phyloP scores from a whole-genome alignment of 192 early-diverging fungal genomes.

The Coemansia furcata region DNA sequence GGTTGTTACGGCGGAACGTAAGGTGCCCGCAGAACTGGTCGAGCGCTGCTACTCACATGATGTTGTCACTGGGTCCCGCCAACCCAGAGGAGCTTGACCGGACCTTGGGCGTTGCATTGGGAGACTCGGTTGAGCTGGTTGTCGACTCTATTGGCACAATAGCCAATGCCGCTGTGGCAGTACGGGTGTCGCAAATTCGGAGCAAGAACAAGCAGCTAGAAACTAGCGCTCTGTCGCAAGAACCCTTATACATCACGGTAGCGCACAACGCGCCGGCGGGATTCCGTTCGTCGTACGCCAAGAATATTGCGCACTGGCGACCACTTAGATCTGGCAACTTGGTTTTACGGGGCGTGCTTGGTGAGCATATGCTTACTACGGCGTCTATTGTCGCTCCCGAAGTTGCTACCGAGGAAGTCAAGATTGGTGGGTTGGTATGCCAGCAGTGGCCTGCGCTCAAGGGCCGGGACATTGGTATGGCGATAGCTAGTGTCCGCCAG shows the following conservation, averaged over 20 bases:
- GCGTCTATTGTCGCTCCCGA: conserved; percentile 22
- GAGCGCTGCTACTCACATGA: conserved; percentile 28
- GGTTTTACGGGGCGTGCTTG: conserved; percentile 30
- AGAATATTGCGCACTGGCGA: conserved; percentile 26
- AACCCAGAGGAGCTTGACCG: conserved; percentile 9
- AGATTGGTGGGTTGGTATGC: conserved; percentile 41
- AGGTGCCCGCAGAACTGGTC: conserved; percentile 31
- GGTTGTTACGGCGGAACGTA: conserved; percentile 19
- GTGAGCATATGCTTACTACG: conserved; percentile 27
- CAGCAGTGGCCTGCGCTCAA: conserved; percentile 37
- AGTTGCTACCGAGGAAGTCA: conserved; percentile 24
- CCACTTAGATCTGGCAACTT: conserved; percentile 22
- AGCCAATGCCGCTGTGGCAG: conserved; percentile 21
- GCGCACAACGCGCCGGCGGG: conserved; percentile 36
- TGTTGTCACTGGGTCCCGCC: conserved; percentile 8
- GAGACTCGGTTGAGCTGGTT: conserved; percentile 33
- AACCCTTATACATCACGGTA: conserved; percentile 32
- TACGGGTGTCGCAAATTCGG: conserved; percentile 23
- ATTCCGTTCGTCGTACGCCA: conserved; percentile 2
- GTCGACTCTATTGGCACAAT: conserved; percentile 36
- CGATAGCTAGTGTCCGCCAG: conserved; percentile 21
- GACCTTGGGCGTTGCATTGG: conserved; percentile 22
- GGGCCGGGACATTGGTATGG: conserved; percentile 34
- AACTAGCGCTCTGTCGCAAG: neutral
- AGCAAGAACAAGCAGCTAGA: neutral